Conservation (phyloP, 1,284 basidiomycete species). For the Sporisorium graminicola region DNA sequence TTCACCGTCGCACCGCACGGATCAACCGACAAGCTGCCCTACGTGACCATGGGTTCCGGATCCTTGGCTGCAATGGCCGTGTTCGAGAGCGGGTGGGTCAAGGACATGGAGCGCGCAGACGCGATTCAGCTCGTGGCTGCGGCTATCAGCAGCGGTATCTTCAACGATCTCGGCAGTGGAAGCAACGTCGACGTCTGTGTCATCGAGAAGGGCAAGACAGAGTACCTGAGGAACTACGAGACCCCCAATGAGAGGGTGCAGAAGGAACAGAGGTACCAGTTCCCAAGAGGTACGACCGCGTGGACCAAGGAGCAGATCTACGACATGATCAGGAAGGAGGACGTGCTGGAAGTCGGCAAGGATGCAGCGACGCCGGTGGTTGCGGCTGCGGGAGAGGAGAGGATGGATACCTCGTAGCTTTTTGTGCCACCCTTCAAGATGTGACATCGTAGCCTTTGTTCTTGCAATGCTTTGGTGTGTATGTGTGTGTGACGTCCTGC, state of each 20-base stretch:
- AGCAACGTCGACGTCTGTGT: conserved; percentile 97
- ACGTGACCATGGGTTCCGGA: conserved; percentile 98
- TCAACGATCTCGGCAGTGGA: conserved; percentile 98
- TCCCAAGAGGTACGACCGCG: conserved; percentile 81
- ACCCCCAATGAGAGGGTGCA: conserved; percentile 65
- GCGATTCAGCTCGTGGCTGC: conserved; percentile 86
- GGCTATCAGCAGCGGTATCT: conserved; percentile 95
- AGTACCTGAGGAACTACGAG: conserved; percentile 65
- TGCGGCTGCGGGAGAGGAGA: conserved; percentile 32
- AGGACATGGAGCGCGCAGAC: conserved; percentile 84
- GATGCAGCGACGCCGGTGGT: conserved; percentile 9
- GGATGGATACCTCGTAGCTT: conserved; percentile 54
- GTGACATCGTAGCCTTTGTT: neutral
- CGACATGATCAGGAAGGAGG: conserved; percentile 75
- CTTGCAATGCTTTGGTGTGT: neutral
- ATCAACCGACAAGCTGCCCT: conserved; percentile 97
- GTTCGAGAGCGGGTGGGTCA: conserved; percentile 89
- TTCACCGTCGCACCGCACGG: conserved; percentile 98
- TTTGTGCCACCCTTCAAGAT: neutral
- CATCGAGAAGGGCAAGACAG: conserved; percentile 73
- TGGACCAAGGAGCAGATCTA: conserved; percentile 66
- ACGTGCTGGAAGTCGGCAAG: conserved; percentile 57
- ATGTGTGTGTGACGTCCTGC: neutral
- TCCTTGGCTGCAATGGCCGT: conserved; percentile 97
- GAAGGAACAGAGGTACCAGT: conserved; percentile 70